Conservation (phyloP, 2,329 filamentous ascomycete species). For the Alternaria metachromatica region DNA sequence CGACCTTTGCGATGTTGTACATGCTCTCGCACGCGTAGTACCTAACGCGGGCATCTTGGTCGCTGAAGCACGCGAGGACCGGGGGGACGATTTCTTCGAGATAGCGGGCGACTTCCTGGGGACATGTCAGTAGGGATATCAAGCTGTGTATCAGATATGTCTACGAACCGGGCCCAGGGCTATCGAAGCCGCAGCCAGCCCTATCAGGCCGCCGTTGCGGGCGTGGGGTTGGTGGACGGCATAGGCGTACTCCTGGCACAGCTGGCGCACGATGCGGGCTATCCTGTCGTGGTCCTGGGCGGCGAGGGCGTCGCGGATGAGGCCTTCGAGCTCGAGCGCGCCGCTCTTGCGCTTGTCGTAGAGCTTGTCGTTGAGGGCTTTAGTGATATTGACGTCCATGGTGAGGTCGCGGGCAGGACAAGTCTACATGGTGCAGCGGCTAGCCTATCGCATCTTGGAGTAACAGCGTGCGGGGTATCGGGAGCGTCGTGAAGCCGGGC, state of each 20-base stretch:
- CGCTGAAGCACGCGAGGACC: constrained; percentile 94
- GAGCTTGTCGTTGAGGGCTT: constrained; percentile 94
- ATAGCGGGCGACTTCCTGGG: constrained; percentile 87
- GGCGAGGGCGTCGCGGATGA: constrained; percentile 83
- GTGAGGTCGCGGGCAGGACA: constrained; percentile 20
- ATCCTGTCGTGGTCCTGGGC: constrained; percentile 81
- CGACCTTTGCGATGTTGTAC: constrained; percentile 99
- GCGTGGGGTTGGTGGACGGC: constrained; percentile 96
- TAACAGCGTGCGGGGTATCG: not conserved
- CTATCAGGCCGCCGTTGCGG: constrained; percentile 93
- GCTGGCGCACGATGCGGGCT: constrained; percentile 87
- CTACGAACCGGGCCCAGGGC: constrained; percentile 83
- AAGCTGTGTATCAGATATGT: not conserved
- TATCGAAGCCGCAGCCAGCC: constrained; percentile 92
- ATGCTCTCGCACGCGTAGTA: constrained; percentile 99
- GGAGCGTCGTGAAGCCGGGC: not conserved
- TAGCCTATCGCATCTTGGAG: constrained; percentile 7
- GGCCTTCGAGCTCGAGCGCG: constrained; percentile 89
- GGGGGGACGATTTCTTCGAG: constrained; percentile 94
- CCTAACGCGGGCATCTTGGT: constrained; percentile 94
- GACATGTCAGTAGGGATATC: constrained; percentile 21
- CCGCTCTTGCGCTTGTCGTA: constrained; percentile 98
- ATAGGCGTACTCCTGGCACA: constrained; percentile 97
- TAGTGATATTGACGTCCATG: constrained; percentile 91
- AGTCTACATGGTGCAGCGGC: constrained; percentile 37